phyloP scores from a whole-genome alignment of 192 early-diverging fungal genomes.

The Coemansia sp. region DNA sequence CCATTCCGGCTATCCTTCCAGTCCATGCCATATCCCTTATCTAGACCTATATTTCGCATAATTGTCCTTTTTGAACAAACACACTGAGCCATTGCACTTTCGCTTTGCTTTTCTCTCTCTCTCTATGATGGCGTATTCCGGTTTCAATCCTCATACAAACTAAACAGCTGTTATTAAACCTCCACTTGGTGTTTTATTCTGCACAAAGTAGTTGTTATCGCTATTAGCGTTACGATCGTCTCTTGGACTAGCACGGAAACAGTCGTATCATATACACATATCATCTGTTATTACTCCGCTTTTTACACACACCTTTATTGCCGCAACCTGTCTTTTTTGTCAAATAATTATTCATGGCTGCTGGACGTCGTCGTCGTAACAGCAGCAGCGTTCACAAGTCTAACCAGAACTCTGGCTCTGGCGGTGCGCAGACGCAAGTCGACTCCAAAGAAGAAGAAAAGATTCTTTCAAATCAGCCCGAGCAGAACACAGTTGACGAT shows the following conservation, averaged over 20 bases:
- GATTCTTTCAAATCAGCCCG: background rate
- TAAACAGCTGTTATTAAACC: background rate
- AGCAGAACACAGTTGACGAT: background rate
- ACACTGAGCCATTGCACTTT: too few species aligned
- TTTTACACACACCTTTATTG: background rate
- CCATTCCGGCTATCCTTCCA: background rate
- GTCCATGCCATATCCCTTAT: background rate
- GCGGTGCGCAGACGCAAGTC: background rate
- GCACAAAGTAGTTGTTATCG: background rate
- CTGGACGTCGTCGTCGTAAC: constrained; percentile 28
- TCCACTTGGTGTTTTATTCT: background rate
- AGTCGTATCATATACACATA: background rate
- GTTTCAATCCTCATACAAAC: too few species aligned
- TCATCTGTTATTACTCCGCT: background rate
- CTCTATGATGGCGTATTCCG: too few species aligned
- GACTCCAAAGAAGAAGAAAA: background rate
- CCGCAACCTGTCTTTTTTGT: constrained; percentile 1
- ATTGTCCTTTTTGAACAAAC: background rate
- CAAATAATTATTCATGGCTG: constrained; percentile 13
- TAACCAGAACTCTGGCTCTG: background rate
- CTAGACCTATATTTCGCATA: background rate
- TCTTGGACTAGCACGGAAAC: background rate
- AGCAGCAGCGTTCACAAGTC: constrained; percentile 19
- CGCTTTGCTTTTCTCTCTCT: too few species aligned
- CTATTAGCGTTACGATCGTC: background rate